phyloP scores from a whole-genome alignment of 257 asterid species.

The Thymus quinquecostatus region DNA sequence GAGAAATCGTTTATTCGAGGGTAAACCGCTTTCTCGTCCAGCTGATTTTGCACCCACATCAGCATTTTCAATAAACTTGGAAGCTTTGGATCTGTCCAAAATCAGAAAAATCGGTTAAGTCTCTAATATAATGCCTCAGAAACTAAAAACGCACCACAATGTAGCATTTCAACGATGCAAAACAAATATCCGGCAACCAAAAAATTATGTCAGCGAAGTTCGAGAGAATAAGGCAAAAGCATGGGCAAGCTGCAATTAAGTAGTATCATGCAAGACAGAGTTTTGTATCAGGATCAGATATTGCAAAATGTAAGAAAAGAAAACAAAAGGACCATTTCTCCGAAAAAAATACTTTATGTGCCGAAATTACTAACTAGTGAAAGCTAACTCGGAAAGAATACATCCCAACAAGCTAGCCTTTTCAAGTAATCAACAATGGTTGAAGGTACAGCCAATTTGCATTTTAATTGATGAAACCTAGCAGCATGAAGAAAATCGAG shows the following conservation, averaged over 20 bases:
- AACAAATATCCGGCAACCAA: not conserved
- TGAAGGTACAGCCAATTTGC: not conserved
- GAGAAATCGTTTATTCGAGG: slow-evolving; percentile 74
- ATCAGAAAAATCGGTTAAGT: not conserved
- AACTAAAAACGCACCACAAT: not conserved
- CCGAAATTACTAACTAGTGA: not conserved
- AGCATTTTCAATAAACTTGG: slow-evolving; percentile 85
- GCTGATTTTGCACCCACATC: slow-evolving; percentile 78
- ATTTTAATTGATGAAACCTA: not conserved
- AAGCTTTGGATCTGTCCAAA: slow-evolving; percentile 81
- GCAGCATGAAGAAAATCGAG: not conserved
- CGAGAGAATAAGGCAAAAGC: not conserved
- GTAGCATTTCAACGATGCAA: not conserved
- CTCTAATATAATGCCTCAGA: not conserved
- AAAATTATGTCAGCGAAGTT: not conserved
- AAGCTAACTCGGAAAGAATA: not conserved
- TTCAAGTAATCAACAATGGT: not conserved
- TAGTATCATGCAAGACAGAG: too few species aligned
- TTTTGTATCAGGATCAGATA: slow-evolving; percentile 6
- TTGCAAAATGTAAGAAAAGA: not conserved
- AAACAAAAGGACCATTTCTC: not conserved
- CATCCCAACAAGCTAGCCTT: not conserved
- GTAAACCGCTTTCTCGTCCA: slow-evolving; percentile 72
- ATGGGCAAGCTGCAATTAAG: not conserved
- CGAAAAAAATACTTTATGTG: not conserved